Conservation (phyloP, 2,329 filamentous ascomycete species). For the Davidsoniella australis region DNA sequence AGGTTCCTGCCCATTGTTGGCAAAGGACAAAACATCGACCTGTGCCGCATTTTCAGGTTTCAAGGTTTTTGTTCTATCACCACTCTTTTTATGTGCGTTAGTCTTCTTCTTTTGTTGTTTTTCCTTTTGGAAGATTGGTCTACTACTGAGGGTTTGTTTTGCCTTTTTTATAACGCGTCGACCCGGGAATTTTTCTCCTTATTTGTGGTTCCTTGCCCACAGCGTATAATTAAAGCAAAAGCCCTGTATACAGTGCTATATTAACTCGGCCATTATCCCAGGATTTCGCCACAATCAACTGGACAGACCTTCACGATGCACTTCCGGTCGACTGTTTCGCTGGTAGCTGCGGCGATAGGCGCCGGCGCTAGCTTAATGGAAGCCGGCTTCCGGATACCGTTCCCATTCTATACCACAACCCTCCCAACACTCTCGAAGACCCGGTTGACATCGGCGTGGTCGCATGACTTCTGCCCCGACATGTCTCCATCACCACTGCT, state of each 20-base stretch:
- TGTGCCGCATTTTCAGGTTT: background rate
- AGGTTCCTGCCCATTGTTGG: no score
- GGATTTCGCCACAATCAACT: no score
- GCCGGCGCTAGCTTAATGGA: slow-evolving; percentile 7
- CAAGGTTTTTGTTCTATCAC: background rate
- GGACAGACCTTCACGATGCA: background rate
- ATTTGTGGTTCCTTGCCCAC: no score
- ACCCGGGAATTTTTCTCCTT: no score
- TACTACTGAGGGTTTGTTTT: no score
- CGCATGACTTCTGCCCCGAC: background rate
- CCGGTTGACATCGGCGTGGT: background rate
- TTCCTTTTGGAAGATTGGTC: no score
- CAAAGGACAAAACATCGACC: no score
- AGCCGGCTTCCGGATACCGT: slow-evolving; percentile 4
- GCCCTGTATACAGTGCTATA: no score
- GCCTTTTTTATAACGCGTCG: no score
- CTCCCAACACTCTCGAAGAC: slow-evolving; percentile 1
- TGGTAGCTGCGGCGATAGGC: slow-evolving; percentile 2
- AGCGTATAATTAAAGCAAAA: no score
- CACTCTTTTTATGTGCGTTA: background rate
- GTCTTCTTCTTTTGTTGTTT: background rate
- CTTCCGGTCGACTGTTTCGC: slow-evolving; percentile 10
- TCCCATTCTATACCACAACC: background rate
- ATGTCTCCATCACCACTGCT: background rate
- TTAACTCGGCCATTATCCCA: no score